phyloP scores from a whole-genome alignment of 1,284 basidiomycete species.

The Tremellales sp. region DNA sequence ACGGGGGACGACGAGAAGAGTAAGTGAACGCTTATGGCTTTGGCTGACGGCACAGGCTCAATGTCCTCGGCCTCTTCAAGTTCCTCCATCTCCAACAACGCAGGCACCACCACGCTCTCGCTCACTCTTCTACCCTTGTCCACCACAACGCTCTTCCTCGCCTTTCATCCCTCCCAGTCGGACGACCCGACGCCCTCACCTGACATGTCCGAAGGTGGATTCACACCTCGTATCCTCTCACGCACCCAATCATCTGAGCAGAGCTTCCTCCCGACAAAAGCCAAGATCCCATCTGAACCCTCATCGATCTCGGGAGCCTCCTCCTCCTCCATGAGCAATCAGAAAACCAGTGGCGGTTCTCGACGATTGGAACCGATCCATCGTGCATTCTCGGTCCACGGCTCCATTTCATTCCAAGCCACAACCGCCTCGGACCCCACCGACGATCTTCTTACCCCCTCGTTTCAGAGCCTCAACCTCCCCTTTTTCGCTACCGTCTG shows the following conservation, averaged over 20 bases:
- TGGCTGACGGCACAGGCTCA: slow-evolving; percentile 10
- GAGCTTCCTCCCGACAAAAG: no score
- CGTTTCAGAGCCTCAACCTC: slow-evolving; percentile 31
- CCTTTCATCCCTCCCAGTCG: slow-evolving; percentile 29
- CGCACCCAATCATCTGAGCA: slow-evolving; percentile 15
- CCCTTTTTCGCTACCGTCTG: slow-evolving; percentile 47
- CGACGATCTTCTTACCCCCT: slow-evolving; percentile 2
- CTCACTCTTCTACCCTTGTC: slow-evolving; percentile 22
- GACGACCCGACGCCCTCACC: slow-evolving; percentile 14
- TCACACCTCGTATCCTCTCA: slow-evolving; percentile 32
- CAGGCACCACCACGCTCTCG: slow-evolving; percentile 19
- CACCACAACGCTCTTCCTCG: slow-evolving; percentile 27
- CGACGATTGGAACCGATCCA: slow-evolving; percentile 36
- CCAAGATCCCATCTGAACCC: no score
- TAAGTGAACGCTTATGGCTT: slow-evolving; percentile 11
- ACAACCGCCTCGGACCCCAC: slow-evolving; percentile 9
- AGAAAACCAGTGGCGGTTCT: slow-evolving; percentile 3
- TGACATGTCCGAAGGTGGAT: slow-evolving; percentile 26
- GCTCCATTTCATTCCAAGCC: slow-evolving; percentile 38
- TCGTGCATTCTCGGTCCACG: slow-evolving; percentile 43
- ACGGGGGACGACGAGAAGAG: slow-evolving; percentile 33
- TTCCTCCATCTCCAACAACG: slow-evolving; percentile 20
- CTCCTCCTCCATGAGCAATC: slow-evolving; percentile 1
- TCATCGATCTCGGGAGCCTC: slow-evolving; percentile 6
- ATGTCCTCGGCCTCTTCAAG: slow-evolving; percentile 33